Percentiles rank a stretch among this genome's conserved stretches.
phyloP scores from a whole-genome alignment of 495 filamentous ascomycete genomes.

The Monascus purpureus region DNA sequence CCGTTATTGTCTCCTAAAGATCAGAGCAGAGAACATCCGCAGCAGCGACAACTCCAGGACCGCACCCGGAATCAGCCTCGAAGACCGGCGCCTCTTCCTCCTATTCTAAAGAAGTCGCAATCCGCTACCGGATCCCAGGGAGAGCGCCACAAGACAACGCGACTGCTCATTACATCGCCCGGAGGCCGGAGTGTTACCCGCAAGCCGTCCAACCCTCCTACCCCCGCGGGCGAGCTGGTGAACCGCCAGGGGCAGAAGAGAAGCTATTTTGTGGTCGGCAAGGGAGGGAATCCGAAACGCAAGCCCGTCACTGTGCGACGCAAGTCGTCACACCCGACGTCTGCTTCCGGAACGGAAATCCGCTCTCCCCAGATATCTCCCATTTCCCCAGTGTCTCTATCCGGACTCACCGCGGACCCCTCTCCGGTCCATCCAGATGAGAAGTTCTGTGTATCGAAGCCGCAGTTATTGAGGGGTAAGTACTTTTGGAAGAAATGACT shows the following conservation, averaged over 20 bases:
- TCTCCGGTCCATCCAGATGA: neutral
- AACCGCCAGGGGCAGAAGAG: constrained; percentile 15
- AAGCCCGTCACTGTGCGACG: constrained; percentile 28
- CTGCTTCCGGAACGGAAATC: neutral
- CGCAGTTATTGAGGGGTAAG: no score
- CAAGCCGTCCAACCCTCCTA: constrained; percentile 20
- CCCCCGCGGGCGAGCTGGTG: constrained; percentile 4
- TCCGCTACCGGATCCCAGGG: constrained; percentile 8
- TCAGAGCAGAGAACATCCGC: no score
- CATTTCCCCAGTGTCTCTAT: neutral
- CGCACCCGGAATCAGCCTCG: constrained; percentile 2
- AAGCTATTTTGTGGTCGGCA: constrained; percentile 17
- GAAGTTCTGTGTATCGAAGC: no score
- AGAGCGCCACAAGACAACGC: constrained; percentile 21
- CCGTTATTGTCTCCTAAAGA: no score
- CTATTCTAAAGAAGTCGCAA: constrained; percentile 29
- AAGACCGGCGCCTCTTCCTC: constrained; percentile 9
- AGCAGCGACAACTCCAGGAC: neutral
- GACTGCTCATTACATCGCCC: constrained; percentile 15
- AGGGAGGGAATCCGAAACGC: constrained; percentile 17
- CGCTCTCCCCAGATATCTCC: constrained; percentile 3
- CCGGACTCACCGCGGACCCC: neutral
- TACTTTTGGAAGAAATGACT: no score
- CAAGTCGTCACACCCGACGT: constrained; percentile 25
- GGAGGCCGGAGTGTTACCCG: constrained; percentile 17